A percentile compares a stretch with the other conserved stretches of the same genome.
Evolutionary conservation across 192 early-diverging fungal species (phyloP).

Genomic region (Entophlyctis helioformis): DNA sequence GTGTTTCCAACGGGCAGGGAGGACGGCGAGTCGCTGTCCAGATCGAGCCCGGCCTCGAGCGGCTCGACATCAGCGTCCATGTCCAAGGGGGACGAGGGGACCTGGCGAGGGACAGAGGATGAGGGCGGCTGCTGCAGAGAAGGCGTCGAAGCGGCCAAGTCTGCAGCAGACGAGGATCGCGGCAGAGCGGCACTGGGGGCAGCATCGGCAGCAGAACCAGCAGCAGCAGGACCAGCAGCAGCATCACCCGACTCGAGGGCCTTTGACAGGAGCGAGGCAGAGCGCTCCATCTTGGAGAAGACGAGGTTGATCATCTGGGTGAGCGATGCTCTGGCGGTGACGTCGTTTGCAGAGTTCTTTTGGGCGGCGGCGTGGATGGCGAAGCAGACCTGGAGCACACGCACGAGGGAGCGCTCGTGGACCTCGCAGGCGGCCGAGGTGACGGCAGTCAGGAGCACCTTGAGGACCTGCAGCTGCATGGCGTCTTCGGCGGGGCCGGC

Average conservation of each 20-base stretch:
- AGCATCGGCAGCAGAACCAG: not conserved
- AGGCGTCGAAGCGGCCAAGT: no score
- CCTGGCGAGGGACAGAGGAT: no score
- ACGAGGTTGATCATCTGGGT: conserved; percentile 49
- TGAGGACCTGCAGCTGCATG: conserved; percentile 45
- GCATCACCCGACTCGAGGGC: not conserved
- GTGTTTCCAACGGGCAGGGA: no score
- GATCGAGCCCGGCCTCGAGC: no score
- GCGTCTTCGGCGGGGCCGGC: conserved; percentile 23
- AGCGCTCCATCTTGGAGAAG: conserved; percentile 46
- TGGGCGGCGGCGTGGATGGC: conserved; percentile 32
- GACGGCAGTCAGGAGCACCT: conserved; percentile 39
- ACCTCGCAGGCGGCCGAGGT: conserved; percentile 36
- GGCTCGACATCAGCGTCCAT: no score
- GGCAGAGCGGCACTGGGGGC: no score
- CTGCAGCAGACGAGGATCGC: no score
- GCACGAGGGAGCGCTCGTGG: conserved; percentile 35
- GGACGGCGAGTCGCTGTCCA: no score
- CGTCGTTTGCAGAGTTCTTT: conserved; percentile 20
- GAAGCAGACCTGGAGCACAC: conserved; percentile 37
- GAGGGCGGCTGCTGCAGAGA: no score
- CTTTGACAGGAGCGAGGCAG: conserved; percentile 18
- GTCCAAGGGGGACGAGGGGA: no score
- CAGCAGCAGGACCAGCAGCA: not conserved
- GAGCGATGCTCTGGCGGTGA: conserved; percentile 41